These are phyloP conservation scores for Paradendryphiella salina DNA, from an alignment of 2,329 filamentous ascomycete species.

Conservation along the genomic window DNA sequence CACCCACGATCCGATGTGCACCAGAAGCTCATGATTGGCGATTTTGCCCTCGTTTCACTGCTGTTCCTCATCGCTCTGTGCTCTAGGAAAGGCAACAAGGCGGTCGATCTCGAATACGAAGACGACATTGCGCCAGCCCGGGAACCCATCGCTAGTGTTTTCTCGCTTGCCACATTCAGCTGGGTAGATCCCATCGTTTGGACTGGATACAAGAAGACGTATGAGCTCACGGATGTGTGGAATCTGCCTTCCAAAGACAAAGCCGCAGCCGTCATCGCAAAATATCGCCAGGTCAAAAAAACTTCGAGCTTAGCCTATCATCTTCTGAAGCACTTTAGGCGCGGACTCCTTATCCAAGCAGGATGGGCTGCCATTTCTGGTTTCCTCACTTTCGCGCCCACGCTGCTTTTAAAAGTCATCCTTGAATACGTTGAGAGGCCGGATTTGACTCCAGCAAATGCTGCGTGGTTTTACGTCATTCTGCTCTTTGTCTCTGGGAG, in stretches of 20 bases:
- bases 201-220: constrained; percentile 81
- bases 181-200: constrained; percentile 92
- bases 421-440: constrained; percentile 92
- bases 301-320: constrained; percentile 78
- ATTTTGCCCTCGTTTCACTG: constrained; percentile 75
- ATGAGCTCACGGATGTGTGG: constrained; percentile 88
- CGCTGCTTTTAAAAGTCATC: constrained; percentile 85
- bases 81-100: constrained; percentile 89
- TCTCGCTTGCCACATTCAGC: constrained; percentile 83
- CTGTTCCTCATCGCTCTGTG: constrained; percentile 76
- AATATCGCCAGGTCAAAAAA: constrained; percentile 84
- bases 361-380: constrained; percentile 78
- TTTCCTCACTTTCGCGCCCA: constrained; percentile 87
- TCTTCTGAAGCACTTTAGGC: constrained; percentile 81
- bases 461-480: constrained; percentile 94
- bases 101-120: constrained; percentile 85
- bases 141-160: constrained; percentile 83
- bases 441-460: constrained; percentile 72
- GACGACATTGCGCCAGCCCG: constrained; percentile 82
- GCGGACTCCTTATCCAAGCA: constrained; percentile 74
- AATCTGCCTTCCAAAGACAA: constrained; percentile 88
- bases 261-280: constrained; percentile 74
- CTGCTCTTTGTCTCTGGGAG: constrained; percentile 82
- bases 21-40: constrained; percentile 67
- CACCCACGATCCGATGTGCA: constrained; percentile 68